A percentile compares a stretch with the other conserved stretches of the same genome.
These are phyloP conservation scores for Aphanomyces stellatus DNA, from an alignment of 352 stramenopile species.

Conservation along the genomic window DNA sequence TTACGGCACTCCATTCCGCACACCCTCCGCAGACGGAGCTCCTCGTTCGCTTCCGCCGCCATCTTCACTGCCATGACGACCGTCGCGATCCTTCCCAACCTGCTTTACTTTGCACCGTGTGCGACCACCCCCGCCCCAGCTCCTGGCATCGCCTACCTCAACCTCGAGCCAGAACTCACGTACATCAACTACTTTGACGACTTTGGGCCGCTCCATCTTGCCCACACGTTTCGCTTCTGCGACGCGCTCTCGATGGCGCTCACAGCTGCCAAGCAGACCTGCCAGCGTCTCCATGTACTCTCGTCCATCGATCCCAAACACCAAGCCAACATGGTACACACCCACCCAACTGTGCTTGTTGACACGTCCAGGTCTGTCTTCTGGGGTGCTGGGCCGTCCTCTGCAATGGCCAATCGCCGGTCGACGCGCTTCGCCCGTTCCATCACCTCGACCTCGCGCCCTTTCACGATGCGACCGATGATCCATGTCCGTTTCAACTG, in stretches of 20 bases:
- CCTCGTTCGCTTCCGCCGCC: too few species aligned
- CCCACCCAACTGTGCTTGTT: neutral
- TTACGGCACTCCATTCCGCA: too few species aligned
- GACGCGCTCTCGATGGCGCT: slow-evolving; percentile 55
- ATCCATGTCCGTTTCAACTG: slow-evolving; percentile 75
- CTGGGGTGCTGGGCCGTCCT: slow-evolving; percentile 73
- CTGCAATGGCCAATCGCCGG: slow-evolving; percentile 48
- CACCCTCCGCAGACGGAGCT: too few species aligned
- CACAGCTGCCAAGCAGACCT: slow-evolving; percentile 6
- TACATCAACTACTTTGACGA: slow-evolving; percentile 95
- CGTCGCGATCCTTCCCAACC: too few species aligned
- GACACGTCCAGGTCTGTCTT: slow-evolving; percentile 36
- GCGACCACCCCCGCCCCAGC: too few species aligned
- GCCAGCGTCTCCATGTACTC: slow-evolving; percentile 57
- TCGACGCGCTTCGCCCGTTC: slow-evolving; percentile 47
- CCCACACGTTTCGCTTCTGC: slow-evolving; percentile 47
- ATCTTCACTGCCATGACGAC: too few species aligned
- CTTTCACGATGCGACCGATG: slow-evolving; percentile 86
- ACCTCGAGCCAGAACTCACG: slow-evolving; percentile 53
- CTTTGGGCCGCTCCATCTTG: slow-evolving; percentile 89
- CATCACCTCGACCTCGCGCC: slow-evolving; percentile 20
- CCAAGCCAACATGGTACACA: slow-evolving; percentile 57
- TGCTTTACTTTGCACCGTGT: too few species aligned
- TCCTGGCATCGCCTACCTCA: slow-evolving; percentile 65
- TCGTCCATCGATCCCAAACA: slow-evolving; percentile 41